Conservation (phyloP, 1,284 basidiomycete genomes). For the Trichosporon asahii region DNA sequence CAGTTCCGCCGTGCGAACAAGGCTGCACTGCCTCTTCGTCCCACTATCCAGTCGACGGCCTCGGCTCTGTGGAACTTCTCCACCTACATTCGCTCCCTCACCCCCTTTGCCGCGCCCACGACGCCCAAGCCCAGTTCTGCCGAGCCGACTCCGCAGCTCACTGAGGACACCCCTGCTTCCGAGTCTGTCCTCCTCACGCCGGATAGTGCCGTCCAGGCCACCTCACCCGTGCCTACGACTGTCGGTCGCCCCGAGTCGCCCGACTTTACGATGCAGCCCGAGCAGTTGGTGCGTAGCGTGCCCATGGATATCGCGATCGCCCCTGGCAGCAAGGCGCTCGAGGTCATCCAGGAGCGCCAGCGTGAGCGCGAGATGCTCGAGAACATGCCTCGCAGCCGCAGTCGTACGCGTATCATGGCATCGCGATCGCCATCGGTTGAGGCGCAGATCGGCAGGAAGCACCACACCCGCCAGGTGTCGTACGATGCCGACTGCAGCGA, state of each 20-base stretch:
- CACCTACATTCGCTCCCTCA: slow-evolving; percentile 39
- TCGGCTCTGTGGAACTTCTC: slow-evolving; percentile 43
- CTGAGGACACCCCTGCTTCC: neutral
- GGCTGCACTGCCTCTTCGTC: slow-evolving; percentile 28
- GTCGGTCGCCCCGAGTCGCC: slow-evolving; percentile 19
- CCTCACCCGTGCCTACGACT: slow-evolving; percentile 28
- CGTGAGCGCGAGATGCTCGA: slow-evolving; percentile 30
- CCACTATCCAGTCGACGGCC: slow-evolving; percentile 32
- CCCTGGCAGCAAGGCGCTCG: slow-evolving; percentile 22
- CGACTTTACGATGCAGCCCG: slow-evolving; percentile 12
- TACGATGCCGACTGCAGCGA: slow-evolving; percentile 33
- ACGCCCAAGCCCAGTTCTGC: neutral
- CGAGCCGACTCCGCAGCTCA: neutral
- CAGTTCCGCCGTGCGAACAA: slow-evolving; percentile 14
- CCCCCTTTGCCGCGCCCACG: slow-evolving; percentile 32
- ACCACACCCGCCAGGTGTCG: slow-evolving; percentile 14
- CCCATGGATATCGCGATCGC: slow-evolving; percentile 47
- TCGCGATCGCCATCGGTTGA: slow-evolving; percentile 19
- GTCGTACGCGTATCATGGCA: slow-evolving; percentile 12
- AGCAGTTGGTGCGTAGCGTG: slow-evolving; percentile 41
- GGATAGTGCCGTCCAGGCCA: neutral
- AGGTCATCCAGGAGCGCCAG: slow-evolving; percentile 24
- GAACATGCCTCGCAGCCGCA: slow-evolving; percentile 17
- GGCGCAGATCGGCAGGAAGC: neutral
- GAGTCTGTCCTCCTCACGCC: neutral